A percentile compares a stretch with the other conserved stretches of the same genome.
phyloP scores from a whole-genome alignment of 192 early-diverging fungal species.

The Obelidium mucronatum region DNA sequence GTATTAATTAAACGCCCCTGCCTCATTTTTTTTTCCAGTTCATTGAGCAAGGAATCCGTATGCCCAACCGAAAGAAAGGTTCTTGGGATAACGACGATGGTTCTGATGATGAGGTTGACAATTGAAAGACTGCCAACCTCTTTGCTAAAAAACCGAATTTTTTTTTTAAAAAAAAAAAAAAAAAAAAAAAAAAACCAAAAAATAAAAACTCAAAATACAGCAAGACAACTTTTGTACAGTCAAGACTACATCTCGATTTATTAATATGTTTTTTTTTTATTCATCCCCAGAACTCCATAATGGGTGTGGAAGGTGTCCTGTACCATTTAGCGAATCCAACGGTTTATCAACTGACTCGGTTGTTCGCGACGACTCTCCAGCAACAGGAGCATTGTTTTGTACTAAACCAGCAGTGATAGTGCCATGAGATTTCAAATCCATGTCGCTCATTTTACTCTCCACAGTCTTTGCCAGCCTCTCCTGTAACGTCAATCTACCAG shows the following conservation, averaged over 20 bases:
- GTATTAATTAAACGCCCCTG: neutral
- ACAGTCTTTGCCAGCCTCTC: slow-evolving; percentile 23
- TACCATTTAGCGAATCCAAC: too few relatives aligned
- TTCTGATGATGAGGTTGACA: slow-evolving; percentile 8
- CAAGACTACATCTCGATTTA: neutral
- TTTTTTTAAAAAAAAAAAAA: too few relatives aligned
- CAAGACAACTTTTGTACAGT: too few relatives aligned
- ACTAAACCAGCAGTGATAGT: too few relatives aligned
- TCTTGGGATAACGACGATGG: slow-evolving; percentile 19
- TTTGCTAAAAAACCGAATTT: too few relatives aligned
- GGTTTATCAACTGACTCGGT: too few relatives aligned
- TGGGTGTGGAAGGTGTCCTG: slow-evolving; percentile 10
- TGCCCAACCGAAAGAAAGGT: slow-evolving; percentile 26
- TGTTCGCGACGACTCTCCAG: too few relatives aligned
- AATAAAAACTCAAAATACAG: too few relatives aligned
- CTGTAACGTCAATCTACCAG: neutral
- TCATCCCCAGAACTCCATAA: slow-evolving; percentile 20
- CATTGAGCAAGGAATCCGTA: slow-evolving; percentile 29
- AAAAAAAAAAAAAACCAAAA: too few relatives aligned
- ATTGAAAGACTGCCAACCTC: too few relatives aligned
- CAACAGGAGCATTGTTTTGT: too few relatives aligned
- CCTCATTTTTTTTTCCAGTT: too few relatives aligned
- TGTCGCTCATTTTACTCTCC: slow-evolving; percentile 29
- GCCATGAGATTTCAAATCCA: slow-evolving; percentile 21
- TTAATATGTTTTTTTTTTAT: neutral